Percentiles rank a stretch among this genome's conserved stretches.
These are phyloP conservation scores for Monosporozyma yasuniensis DNA, from an alignment of 805 yeast genomes.

Conservation along the genomic window DNA sequence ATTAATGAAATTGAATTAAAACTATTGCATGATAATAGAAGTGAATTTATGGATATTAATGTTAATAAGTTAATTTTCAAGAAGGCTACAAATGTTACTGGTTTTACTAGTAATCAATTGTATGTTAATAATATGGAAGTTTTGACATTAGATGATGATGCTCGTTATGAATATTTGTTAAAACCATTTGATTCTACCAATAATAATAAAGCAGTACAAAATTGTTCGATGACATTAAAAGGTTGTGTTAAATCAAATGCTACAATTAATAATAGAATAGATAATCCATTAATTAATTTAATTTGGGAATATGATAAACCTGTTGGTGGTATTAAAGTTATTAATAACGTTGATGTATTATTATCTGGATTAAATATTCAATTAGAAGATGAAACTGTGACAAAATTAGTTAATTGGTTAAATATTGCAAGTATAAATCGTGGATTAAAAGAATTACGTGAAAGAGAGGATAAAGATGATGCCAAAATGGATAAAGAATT, in stretches of 20 bases:
- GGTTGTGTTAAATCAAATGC: neutral
- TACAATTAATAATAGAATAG: slow-evolving; percentile 4
- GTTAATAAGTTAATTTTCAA: slow-evolving; percentile 52
- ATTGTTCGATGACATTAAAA: neutral
- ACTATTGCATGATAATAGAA: slow-evolving; percentile 37
- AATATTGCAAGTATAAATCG: slow-evolving; percentile 15
- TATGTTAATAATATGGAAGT: slow-evolving; percentile 58
- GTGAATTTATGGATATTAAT: slow-evolving; percentile 52
- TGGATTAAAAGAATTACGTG: neutral
- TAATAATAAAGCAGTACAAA: neutral
- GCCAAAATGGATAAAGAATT: neutral
- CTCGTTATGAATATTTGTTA: slow-evolving; percentile 63
- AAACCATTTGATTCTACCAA: slow-evolving; percentile 35
- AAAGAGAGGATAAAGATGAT: neutral
- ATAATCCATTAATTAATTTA: slow-evolving; percentile 34
- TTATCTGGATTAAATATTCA: slow-evolving; percentile 63
- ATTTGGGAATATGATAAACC: slow-evolving; percentile 77
- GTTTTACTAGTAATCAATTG: slow-evolving; percentile 55
- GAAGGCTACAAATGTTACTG: slow-evolving; percentile 54
- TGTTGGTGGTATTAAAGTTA: slow-evolving; percentile 84
- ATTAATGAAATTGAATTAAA: slow-evolving; percentile 68
- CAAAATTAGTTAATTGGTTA: slow-evolving; percentile 53
- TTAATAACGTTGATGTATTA: slow-evolving; percentile 51
- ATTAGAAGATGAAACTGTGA: slow-evolving; percentile 63
- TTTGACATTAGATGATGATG: slow-evolving; percentile 48